A percentile compares a stretch with the other conserved stretches of the same genome.
Conservation (phyloP, 1,284 basidiomycete species). For the Lentinus polychrous region DNA sequence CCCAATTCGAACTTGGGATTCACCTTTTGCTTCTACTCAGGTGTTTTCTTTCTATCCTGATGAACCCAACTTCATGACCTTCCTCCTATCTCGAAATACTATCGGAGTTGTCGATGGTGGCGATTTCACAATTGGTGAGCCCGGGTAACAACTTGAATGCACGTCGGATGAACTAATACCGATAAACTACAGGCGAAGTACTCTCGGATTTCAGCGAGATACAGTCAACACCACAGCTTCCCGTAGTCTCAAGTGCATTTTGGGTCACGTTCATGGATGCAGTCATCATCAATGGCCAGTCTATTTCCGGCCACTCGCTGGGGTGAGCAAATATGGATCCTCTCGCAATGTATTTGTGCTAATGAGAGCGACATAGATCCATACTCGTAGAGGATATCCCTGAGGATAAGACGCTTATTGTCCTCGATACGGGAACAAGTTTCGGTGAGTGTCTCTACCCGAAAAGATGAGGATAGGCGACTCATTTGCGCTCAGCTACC, state of each 20-base stretch:
- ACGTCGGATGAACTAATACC: not conserved
- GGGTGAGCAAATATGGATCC: not conserved
- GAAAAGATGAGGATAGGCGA: not conserved
- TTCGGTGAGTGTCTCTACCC: not conserved
- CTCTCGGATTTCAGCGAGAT: conserved; percentile 9
- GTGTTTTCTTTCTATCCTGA: conserved; percentile 17
- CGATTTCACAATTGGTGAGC: conserved; percentile 19
- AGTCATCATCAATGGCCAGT: conserved; percentile 9
- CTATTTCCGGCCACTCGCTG: conserved; percentile 1
- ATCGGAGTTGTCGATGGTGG: conserved; percentile 17
- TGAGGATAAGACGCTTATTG: not conserved
- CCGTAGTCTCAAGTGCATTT: not conserved
- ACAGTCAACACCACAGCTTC: conserved; percentile 6
- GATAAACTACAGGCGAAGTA: conserved; percentile 10
- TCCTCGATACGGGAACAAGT: conserved; percentile 10
- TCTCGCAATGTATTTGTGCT: not conserved
- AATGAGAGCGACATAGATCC: not conserved
- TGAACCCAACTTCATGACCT: conserved; percentile 16
- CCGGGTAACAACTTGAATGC: not conserved
- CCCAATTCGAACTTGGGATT: not conserved
- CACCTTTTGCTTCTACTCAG: conserved; percentile 8
- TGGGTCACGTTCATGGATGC: conserved; percentile 13
- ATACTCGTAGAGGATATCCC: not conserved
- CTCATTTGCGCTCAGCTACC: conserved; percentile 1
- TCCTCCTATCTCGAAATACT: conserved; percentile 16